Conservation (phyloP, 2,329 filamentous ascomycete genomes). For the Tolypocladium inflatum region DNA sequence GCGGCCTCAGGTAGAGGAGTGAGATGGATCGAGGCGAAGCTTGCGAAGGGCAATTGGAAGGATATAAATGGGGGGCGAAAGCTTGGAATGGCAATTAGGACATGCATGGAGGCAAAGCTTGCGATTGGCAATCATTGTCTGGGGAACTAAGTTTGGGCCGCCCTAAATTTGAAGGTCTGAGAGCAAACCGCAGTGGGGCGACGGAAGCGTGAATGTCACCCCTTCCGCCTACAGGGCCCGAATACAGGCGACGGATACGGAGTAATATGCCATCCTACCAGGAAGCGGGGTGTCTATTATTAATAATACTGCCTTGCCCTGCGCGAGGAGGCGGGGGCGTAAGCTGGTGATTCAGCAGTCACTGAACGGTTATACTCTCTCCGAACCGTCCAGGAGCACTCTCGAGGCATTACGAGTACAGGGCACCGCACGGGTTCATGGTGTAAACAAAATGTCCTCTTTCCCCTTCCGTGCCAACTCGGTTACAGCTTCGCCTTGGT, state of each 20-base stretch:
- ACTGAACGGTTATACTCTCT: conserved; percentile 12
- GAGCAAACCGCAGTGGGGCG: too few species aligned
- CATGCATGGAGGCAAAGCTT: background rate
- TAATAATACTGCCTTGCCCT: too few species aligned
- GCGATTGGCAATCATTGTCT: background rate
- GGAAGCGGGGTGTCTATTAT: too few species aligned
- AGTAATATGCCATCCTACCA: too few species aligned
- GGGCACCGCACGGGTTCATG: too few species aligned
- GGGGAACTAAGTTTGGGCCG: background rate
- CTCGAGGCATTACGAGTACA: background rate
- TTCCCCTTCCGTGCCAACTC: background rate
- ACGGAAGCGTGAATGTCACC: too few species aligned
- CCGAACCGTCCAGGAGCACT: background rate
- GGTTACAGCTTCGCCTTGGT: conserved; percentile 71
- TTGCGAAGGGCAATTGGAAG: background rate
- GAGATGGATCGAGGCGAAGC: background rate
- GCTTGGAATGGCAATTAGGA: background rate
- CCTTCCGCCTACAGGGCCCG: too few species aligned
- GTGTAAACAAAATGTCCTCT: too few species aligned
- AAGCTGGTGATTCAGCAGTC: conserved; percentile 21
- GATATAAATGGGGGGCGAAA: too few species aligned
- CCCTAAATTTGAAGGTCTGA: too few species aligned
- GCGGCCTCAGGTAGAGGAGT: background rate
- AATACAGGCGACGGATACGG: too few species aligned
- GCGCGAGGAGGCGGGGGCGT: too few species aligned